phyloP scores from a whole-genome alignment of 139 green algal genomes.

The Chlorella sp. region DNA sequence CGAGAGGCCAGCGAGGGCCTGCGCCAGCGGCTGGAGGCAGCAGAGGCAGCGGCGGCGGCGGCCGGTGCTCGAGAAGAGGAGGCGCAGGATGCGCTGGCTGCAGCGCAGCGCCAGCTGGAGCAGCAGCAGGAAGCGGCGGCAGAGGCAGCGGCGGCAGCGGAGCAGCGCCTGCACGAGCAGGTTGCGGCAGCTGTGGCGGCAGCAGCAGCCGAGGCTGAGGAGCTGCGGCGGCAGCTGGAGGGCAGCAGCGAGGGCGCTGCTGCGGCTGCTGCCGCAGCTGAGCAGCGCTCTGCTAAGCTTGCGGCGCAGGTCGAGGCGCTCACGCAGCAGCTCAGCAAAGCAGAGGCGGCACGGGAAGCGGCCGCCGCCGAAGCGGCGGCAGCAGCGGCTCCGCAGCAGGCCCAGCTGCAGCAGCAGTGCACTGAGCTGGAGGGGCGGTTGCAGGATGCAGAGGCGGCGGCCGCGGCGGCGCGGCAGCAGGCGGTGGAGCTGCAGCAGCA shows the following conservation, averaged over 20 bases:
- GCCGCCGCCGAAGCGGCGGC: background rate
- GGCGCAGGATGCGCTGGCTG: background rate
- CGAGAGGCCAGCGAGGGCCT: background rate
- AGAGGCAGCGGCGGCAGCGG: background rate
- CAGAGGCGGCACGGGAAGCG: conserved; percentile 10
- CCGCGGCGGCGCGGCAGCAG: background rate
- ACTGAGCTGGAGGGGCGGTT: background rate
- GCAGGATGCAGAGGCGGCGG: conserved; percentile 5
- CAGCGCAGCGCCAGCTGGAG: background rate
- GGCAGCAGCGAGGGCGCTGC: background rate
- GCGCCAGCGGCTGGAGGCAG: background rate
- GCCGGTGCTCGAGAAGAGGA: background rate
- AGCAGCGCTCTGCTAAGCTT: background rate
- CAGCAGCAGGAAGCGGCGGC: background rate
- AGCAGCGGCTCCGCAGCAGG: background rate
- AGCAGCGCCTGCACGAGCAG: background rate
- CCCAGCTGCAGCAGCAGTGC: background rate
- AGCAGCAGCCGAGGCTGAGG: background rate
- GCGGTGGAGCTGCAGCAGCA: conserved; percentile 4
- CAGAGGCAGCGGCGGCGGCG: background rate
- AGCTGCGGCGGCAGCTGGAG: background rate
- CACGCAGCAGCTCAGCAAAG: background rate
- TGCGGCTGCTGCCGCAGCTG: background rate
- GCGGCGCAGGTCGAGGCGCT: background rate
- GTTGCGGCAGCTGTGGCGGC: background rate